phyloP scores from a whole-genome alignment of 148 eudicot species.

The Pouteria glomerata region DNA sequence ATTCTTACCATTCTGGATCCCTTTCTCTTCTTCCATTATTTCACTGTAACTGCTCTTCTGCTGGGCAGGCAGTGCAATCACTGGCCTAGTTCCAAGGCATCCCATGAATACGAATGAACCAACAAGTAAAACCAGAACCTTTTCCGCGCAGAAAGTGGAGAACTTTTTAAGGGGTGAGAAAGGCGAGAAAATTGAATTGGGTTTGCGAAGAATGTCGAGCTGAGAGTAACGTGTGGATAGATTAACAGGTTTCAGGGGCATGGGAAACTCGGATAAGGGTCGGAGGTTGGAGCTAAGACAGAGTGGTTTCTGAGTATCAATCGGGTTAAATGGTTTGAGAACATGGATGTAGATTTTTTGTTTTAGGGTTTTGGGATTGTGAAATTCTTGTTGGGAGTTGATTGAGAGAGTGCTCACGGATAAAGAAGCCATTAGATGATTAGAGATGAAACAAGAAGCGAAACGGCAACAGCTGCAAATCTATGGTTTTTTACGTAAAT shows the following conservation, averaged over 20 bases:
- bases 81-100: slow-evolving; percentile 28
- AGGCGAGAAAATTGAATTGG: slow-evolving; percentile 12
- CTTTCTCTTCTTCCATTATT: slow-evolving; percentile 26
- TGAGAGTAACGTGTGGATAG: background rate
- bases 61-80: slow-evolving; percentile 33
- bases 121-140: slow-evolving; percentile 38
- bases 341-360: background rate
- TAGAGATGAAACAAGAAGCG: background rate
- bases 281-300: slow-evolving; percentile 9
- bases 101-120: slow-evolving; percentile 69
- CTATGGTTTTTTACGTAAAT: no score
- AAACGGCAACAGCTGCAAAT: background rate
- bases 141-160: slow-evolving; percentile 28
- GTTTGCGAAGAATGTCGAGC: background rate
- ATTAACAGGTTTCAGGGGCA: background rate
- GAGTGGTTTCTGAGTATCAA: background rate
- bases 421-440: slow-evolving; percentile 7
- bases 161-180: slow-evolving; percentile 13
- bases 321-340: background rate
- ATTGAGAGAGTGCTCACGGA: slow-evolving; percentile 17
- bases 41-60: slow-evolving; percentile 18
- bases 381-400: slow-evolving; percentile 2
- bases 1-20: slow-evolving; percentile 17
- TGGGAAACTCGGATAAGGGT: slow-evolving; percentile 9
- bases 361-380: slow-evolving; percentile 3